Conservation (phyloP, 495 filamentous ascomycete genomes). For the Penicillium crystallinum region DNA sequence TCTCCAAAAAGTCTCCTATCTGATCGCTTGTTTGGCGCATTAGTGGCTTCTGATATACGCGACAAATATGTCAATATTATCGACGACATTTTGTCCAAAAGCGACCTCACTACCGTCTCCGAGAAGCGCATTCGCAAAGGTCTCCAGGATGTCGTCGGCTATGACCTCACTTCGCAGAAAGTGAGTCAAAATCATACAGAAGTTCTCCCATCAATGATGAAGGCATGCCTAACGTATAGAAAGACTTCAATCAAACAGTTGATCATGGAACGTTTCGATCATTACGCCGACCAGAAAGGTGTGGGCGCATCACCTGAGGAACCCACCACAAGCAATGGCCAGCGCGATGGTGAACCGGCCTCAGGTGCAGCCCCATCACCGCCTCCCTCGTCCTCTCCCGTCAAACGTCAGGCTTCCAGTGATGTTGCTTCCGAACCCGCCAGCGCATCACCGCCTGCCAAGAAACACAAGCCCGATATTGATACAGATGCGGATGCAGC, state of each 20-base stretch:
- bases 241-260: conserved; percentile 76
- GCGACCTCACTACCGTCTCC: conserved; percentile 85
- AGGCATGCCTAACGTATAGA: conserved; percentile 1
- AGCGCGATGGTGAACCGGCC: conserved; percentile 26
- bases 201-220: neutral
- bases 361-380: conserved; percentile 43
- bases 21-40: conserved; percentile 12
- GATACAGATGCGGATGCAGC: conserved; percentile 74
- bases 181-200: conserved; percentile 38
- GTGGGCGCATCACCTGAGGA: conserved; percentile 32
- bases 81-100: conserved; percentile 76
- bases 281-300: conserved; percentile 51
- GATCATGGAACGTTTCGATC: conserved; percentile 88
- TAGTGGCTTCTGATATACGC: conserved; percentile 65
- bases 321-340: conserved; percentile 41
- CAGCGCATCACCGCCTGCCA: conserved; percentile 43
- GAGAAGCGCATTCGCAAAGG: conserved; percentile 88
- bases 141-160: conserved; percentile 66
- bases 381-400: conserved; percentile 47
- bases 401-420: conserved; percentile 51
- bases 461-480: conserved; percentile 52
- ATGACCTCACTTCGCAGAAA: conserved; percentile 85
- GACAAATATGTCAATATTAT: conserved; percentile 77
- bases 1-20: neutral
- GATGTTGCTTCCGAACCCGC: conserved; percentile 44